Evolutionary conservation across 495 filamentous ascomycete species (phyloP).

Genomic region (Penicillium pulvis): DNA sequence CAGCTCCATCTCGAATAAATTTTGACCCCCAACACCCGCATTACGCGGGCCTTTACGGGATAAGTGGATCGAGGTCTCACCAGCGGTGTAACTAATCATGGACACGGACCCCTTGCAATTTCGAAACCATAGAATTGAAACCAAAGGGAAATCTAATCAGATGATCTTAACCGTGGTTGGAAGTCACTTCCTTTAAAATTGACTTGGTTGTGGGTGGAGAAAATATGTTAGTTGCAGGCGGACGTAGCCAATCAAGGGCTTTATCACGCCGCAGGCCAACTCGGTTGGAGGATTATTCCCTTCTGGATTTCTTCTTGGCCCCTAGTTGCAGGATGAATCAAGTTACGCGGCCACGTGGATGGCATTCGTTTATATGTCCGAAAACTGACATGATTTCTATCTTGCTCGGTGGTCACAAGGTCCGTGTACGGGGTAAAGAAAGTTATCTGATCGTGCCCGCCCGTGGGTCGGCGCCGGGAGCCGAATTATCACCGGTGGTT

Average conservation of each 20-base stretch:
- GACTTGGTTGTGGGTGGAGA: neutral
- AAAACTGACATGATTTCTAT: neutral
- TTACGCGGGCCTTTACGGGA: slow-evolving; percentile 2
- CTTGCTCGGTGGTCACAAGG: neutral
- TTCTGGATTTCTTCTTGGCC: neutral
- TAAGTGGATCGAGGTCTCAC: neutral
- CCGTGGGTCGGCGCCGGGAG: slow-evolving; percentile 1
- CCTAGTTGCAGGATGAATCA: neutral
- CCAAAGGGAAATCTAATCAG: slow-evolving; percentile 6
- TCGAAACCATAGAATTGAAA: neutral
- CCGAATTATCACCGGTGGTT: slow-evolving; percentile 3
- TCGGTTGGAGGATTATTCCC: neutral
- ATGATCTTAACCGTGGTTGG: slow-evolving; percentile 9
- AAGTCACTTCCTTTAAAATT: neutral
- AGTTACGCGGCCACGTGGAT: neutral
- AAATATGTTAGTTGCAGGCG: neutral
- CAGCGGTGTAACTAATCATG: neutral
- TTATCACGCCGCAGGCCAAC: neutral
- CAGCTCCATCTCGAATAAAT: neutral
- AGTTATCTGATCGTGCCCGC: slow-evolving; percentile 7
- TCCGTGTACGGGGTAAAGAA: neutral
- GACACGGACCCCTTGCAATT: neutral
- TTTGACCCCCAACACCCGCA: neutral
- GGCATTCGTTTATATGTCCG: neutral
- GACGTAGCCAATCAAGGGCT: neutral